Base-by-base conservation (phyloP, 192 early-diverging fungal species). In the Podila horticola region DNA sequence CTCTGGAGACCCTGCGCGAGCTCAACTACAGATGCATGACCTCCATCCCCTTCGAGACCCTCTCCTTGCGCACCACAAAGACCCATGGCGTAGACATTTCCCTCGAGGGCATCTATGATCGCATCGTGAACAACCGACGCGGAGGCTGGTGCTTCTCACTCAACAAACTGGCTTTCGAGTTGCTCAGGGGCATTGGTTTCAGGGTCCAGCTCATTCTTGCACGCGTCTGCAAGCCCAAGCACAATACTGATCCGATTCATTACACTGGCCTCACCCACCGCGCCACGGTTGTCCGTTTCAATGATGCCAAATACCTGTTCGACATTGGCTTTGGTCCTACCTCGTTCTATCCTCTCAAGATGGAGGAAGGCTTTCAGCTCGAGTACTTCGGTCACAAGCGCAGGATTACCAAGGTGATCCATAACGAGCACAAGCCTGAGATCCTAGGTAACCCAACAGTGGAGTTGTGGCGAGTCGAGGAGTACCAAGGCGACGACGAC, bases 71-170 rank as follows among this genome's bases (percentile, higher is more conserved):
- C 3, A 62, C 36, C 26, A 74, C 73, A 2, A 26, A 52, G 19
- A 4, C 65, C 20, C 65, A 66, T 11, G 34, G 15, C 3, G 73
- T 74, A 13, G 73, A 74, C 10, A 74, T 74, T 50, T 41, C 65
- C 3, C 66, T 68, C 3, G 49, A 74, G 15, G 73, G 66, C 5
- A 74, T 74, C 36, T 74, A 63, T 31, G 60, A 74, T 38, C 73
- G 73, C 9, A 28, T 67, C 12, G 51, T 74, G 31, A 67, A 62
- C 50, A 48, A 74, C 19, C 58, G 33, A 22, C 73, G 73, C 9
- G 73, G 73, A 17, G 73, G 73, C n/a, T 74, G 73, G 73, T 74
- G 73, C 36, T 74, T 74, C 34, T 74, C 73, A 5, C 66, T 74
- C 51, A 74, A 74, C 50, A 24, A 48, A 10, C 60, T 74, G 12